Percentiles rank a stretch among this genome's conserved stretches.
phyloP scores from a whole-genome alignment of 331 rosid genomes.

The Prunus yedoensis region DNA sequence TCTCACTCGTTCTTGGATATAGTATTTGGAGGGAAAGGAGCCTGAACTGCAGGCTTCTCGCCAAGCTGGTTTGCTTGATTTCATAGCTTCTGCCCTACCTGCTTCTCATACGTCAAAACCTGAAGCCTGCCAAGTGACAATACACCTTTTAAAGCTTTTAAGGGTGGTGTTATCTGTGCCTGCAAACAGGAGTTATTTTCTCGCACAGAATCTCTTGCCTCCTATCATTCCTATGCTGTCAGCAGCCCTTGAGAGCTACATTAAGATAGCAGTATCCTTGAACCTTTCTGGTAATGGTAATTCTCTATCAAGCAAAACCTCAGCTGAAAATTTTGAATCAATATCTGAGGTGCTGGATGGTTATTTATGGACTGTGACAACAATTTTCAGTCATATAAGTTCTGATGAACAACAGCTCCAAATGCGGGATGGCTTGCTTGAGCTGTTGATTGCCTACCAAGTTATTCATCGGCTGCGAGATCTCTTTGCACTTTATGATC shows the following conservation, averaged over 20 bases:
- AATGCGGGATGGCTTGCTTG: slow-evolving; percentile 93
- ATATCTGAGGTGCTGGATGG: slow-evolving; percentile 84
- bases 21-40: slow-evolving; percentile 97
- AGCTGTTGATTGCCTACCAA: slow-evolving; percentile 81
- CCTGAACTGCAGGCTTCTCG: slow-evolving; percentile 93
- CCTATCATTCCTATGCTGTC: slow-evolving; percentile 95
- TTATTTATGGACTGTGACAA: slow-evolving; percentile 77
- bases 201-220: slow-evolving; percentile 87
- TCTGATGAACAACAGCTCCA: slow-evolving; percentile 83
- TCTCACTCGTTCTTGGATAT: slow-evolving; percentile 4
- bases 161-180: slow-evolving; percentile 70
- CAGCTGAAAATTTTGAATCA: slow-evolving; percentile 75
- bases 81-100: slow-evolving; percentile 95
- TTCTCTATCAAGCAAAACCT: slow-evolving; percentile 65
- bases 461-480: slow-evolving; percentile 89
- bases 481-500: slow-evolving; percentile 95
- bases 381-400: slow-evolving; percentile 75
- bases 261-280: slow-evolving; percentile 90
- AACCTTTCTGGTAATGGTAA: slow-evolving; percentile 57
- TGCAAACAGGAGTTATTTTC: slow-evolving; percentile 89
- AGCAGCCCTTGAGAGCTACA: slow-evolving; percentile 92
- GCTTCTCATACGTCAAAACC: slow-evolving; percentile 98
- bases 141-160: slow-evolving; percentile 79
- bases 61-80: slow-evolving; percentile 94
- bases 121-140: slow-evolving; percentile 90